These are phyloP conservation scores for Cyclostephanos invisitatus DNA, from an alignment of 108 stramenopile genomes.

Conservation along the genomic window DNA sequence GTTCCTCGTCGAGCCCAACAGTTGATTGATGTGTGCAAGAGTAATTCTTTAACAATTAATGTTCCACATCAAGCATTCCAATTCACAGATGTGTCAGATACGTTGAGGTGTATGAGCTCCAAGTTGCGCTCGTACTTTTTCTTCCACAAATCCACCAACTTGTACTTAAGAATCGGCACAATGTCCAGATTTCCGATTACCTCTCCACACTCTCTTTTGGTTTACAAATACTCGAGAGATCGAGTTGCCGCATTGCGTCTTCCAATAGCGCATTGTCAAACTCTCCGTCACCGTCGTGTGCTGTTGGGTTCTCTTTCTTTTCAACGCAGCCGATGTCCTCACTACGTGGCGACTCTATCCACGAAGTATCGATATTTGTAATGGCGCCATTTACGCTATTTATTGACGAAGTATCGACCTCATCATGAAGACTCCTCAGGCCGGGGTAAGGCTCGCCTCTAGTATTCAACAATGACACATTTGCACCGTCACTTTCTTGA, in stretches of 20 bases:
- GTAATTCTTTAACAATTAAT: no score
- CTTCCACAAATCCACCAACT: neutral
- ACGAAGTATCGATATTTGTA: neutral
- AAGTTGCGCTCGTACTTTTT: neutral
- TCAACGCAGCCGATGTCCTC: neutral
- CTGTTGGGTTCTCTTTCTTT: no score
- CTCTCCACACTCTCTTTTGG: neutral
- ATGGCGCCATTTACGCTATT: neutral
- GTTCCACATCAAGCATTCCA: no score
- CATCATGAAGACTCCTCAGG: neutral
- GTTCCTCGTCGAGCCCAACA: no score
- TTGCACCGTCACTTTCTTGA: neutral
- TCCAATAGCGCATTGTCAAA: constrained; percentile 16
- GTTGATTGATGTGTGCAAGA: no score
- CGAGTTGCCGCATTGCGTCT: constrained; percentile 1
- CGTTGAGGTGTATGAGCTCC: neutral
- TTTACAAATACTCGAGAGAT: neutral
- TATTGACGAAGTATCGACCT: neutral
- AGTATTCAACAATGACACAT: neutral
- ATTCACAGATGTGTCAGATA: neutral
- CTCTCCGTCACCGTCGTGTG: neutral
- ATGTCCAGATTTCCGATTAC: neutral
- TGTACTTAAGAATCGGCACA: neutral
- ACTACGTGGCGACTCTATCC: neutral
- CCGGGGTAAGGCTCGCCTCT: neutral